These are phyloP conservation scores for Chalaropsis thielavioides DNA, from an alignment of 2,329 filamentous ascomycete genomes.

Conservation along the genomic window DNA sequence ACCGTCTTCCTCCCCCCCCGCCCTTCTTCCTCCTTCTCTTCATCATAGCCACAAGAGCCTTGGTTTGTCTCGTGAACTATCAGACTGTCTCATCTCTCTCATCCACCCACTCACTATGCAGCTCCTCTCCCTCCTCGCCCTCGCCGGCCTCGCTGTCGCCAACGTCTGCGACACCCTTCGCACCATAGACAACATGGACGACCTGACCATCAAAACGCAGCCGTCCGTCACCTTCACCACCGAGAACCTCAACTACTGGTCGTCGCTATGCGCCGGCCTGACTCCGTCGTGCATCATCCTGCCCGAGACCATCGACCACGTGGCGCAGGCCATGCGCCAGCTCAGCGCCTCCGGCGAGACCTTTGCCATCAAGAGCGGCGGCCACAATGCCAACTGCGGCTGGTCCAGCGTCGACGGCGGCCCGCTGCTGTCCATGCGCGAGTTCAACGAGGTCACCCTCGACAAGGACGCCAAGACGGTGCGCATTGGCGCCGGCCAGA, in stretches of 20 bases:
- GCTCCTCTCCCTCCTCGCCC: not conserved
- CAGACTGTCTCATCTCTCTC: not conserved
- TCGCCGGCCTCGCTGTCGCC: slow-evolving; percentile 4
- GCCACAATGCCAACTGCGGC: slow-evolving; percentile 23
- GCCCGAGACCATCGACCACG: slow-evolving; percentile 21
- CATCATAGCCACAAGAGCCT: too few relatives aligned
- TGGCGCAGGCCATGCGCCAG: slow-evolving; percentile 17
- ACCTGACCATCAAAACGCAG: not conserved
- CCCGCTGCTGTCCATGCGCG: slow-evolving; percentile 22
- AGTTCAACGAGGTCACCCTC: slow-evolving; percentile 19
- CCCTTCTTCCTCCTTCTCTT: not conserved
- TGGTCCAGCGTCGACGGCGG: slow-evolving; percentile 22
- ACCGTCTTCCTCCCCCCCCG: too few relatives aligned
- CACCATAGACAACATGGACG: not conserved
- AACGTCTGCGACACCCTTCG: not conserved
- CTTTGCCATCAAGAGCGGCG: slow-evolving; percentile 30
- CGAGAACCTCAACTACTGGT: slow-evolving; percentile 24
- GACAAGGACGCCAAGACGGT: slow-evolving; percentile 23
- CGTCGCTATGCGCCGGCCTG: slow-evolving; percentile 22
- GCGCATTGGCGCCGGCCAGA: slow-evolving; percentile 31
- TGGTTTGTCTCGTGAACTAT: too few relatives aligned
- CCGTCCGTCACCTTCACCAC: not conserved
- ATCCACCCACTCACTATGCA: not conserved
- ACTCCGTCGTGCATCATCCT: slow-evolving; percentile 22
- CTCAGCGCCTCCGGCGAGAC: slow-evolving; percentile 17